A percentile compares a stretch with the other conserved stretches of the same genome.
Evolutionary conservation across 2,329 filamentous ascomycete genomes (phyloP).

Genomic region (Fusarium buharicum): DNA sequence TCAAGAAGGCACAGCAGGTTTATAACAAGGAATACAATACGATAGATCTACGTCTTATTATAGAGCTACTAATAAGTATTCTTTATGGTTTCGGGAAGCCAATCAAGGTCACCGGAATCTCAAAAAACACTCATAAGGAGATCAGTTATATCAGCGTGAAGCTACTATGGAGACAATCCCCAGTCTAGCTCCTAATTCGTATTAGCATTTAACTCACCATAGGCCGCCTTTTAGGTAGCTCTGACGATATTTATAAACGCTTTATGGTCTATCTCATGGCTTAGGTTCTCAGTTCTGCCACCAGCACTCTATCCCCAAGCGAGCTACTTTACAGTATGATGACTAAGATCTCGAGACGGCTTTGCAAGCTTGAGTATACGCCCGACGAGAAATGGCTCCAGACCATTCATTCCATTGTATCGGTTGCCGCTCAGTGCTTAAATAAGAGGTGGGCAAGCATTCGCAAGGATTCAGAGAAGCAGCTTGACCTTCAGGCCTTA

Average conservation of each 20-base stretch:
- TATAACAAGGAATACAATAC: slow-evolving; percentile 61
- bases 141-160: slow-evolving; percentile 53
- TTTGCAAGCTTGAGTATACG: slow-evolving; percentile 19
- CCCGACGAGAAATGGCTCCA: slow-evolving; percentile 13
- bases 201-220: slow-evolving; percentile 58
- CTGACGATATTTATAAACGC: slow-evolving; percentile 13
- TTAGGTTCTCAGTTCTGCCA: neutral
- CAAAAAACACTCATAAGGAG: slow-evolving; percentile 65
- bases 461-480: neutral
- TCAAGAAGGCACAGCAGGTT: slow-evolving; percentile 51
- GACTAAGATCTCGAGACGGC: slow-evolving; percentile 22
- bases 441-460: slow-evolving; percentile 22
- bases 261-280: slow-evolving; percentile 34
- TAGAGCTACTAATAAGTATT: slow-evolving; percentile 57
- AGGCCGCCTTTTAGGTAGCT: neutral
- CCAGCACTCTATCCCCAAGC: neutral
- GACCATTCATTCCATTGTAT: slow-evolving; percentile 1
- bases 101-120: slow-evolving; percentile 46
- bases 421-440: neutral
- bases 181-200: slow-evolving; percentile 66
- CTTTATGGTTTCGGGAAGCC: slow-evolving; percentile 52
- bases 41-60: slow-evolving; percentile 60
- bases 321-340: slow-evolving; percentile 27
- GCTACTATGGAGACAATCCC: slow-evolving; percentile 60
- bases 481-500: neutral